Base-by-base conservation (phyloP, 208 protist species). In the Leishmania turanica region DNA sequence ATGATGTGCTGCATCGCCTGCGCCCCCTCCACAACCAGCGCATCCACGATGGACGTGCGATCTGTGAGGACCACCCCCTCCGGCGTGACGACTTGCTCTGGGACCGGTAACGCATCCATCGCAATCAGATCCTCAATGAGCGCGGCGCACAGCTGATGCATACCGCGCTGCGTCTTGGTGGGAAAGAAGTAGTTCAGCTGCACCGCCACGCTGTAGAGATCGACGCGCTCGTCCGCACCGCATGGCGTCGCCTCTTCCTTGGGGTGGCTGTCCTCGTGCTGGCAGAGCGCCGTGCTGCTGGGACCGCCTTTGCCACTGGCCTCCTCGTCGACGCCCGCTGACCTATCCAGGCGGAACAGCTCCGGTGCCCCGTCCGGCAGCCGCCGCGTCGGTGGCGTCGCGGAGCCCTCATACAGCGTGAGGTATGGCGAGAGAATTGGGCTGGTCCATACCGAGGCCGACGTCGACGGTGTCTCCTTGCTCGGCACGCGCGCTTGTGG, bases 111-210 rank as follows among this genome's bases (percentile, higher is more conserved):
- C 21, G 71, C 78, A 19, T 81, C 76, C 37, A 84, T 73, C 31
- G 75, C 42, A 27, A 89, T 47, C 21, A 89, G 47, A 56, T 89
- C 83, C 56, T 85, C 77, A 21, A 85, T 81, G 17, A 89, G 72
- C 8, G 83, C 86, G 31, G 83, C 70, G 68, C 84, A 87, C 49
- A 84, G 72, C 56, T 79, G 77, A 31, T 79, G 79, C 74, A 85
- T 80, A 31, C 68, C 77, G 15, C 79, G 71, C 74, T 81, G 65
- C 37, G 66, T 80, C 84, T 91, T 91, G 54, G 42, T 64, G 0
- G 88, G 88, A 34, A 91, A 91, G 81, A 91, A 91, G 82, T 53
- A 76, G 53, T 72, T 64, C 15, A 91, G 82, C 60, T 85, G 71
- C 56, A 87, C 64, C 13, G 79, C 82, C 19, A 84, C 66, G 78